Base-by-base conservation (phyloP, 1,284 basidiomycete genomes). In the Cutaneotrichosporon sp. region DNA sequence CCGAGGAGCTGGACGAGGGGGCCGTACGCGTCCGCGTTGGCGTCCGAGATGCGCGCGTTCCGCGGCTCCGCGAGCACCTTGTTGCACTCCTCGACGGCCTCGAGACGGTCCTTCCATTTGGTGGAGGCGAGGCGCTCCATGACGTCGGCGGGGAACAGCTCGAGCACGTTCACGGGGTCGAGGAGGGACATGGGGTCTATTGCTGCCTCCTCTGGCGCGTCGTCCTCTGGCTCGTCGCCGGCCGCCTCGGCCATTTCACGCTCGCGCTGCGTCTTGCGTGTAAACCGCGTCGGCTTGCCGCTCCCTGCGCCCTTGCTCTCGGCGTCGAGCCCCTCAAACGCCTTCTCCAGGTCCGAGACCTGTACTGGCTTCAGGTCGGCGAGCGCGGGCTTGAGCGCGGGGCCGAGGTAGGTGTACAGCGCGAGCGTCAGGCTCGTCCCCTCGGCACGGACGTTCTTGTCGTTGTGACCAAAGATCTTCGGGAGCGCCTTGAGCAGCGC, bases 101-200 rank as follows among this genome's bases (percentile, higher is more conserved):
- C 95, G 72, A 95, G 92, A 31, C 97, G 87, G 68, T 99, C 97
- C 77, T 99, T 97, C 97, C 97, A 99, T 79, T 99, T 99, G 0
- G 91, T 87, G 4, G 95, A 97, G 14, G 86, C 85, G 56, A 99
- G 83, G 60, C 85, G 82, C 7, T 87, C 83, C 64, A 89, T 86
- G 60, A 95, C 82, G 59, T 89, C 88, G 3, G 86, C 79, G 0
- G 95, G 89, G 54, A 97, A 83, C 69, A 88, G 89, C 7, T 86
- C 81, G 53, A 87, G 83, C 62, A 93, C 87, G 71, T 95, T 86
- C 52, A 92, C 86, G 14, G 91, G 89, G 73, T 97, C 93, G 3
- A 89, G 87, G 63, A 95, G 85, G 53, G 87, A 87, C 65, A 88
- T 87, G 4, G 92, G 91, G 81, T 98, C 94, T 24, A 89, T 83